These are phyloP conservation scores for Xerocomus potaroensis DNA, from an alignment of 768 basidiomycete species.

Conservation along the genomic window DNA sequence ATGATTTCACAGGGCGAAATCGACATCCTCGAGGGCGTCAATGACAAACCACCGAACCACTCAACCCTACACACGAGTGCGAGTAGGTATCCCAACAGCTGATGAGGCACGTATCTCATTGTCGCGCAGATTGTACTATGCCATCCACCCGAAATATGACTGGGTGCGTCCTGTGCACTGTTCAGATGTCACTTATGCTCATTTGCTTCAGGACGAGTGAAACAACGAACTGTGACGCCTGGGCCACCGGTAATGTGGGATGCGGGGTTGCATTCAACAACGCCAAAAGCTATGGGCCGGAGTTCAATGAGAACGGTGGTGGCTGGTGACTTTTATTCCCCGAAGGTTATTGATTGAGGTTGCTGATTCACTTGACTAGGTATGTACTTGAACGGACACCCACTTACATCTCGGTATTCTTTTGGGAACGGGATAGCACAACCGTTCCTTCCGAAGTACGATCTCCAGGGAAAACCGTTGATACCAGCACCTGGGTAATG, in stretches of 20 bases:
- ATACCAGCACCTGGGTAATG: slow-evolving; percentile 26
- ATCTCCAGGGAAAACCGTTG: slow-evolving; percentile 15
- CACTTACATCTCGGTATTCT: slow-evolving; percentile 34
- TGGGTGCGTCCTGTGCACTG: slow-evolving; percentile 23
- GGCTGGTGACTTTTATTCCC: slow-evolving; percentile 27
- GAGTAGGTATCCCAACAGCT: slow-evolving; percentile 6
- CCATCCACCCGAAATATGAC: slow-evolving; percentile 26
- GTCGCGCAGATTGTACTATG: slow-evolving; percentile 28
- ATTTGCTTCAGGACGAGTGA: slow-evolving; percentile 9
- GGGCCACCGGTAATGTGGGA: slow-evolving; percentile 24
- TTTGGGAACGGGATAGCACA: slow-evolving; percentile 37
- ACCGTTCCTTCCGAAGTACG: slow-evolving; percentile 35
- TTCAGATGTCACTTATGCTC: background rate
- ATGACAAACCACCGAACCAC: slow-evolving; percentile 25
- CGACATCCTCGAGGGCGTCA: slow-evolving; percentile 34
- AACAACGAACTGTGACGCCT: slow-evolving; percentile 24
- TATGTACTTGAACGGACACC: slow-evolving; percentile 34
- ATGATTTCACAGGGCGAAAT: slow-evolving; percentile 23
- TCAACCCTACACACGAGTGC: slow-evolving; percentile 29
- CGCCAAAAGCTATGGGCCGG: slow-evolving; percentile 31
- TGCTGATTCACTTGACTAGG: slow-evolving; percentile 18
- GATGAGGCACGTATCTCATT: background rate
- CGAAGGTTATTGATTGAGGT: background rate
- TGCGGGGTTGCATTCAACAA: slow-evolving; percentile 30
- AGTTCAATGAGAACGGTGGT: slow-evolving; percentile 36